Conservation (phyloP, 176 grass and related monocot genomes). For the Triticum timopheevii region DNA sequence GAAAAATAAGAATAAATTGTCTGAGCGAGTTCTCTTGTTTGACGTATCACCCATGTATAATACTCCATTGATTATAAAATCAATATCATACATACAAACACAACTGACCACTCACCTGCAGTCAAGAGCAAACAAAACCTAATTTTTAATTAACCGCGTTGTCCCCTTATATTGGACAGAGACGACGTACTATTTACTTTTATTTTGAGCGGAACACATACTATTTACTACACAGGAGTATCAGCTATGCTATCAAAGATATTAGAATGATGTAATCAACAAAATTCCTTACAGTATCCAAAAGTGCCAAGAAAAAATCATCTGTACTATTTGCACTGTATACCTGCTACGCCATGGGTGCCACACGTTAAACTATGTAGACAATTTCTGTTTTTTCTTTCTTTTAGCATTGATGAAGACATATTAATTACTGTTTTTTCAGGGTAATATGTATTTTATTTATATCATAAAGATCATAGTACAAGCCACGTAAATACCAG, state of each 20-base stretch:
- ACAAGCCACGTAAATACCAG: too few species aligned
- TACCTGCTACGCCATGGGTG: not conserved
- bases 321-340: not conserved
- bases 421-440: too few species aligned
- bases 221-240: slow-evolving; percentile 6
- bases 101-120: not conserved
- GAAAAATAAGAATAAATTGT: too few species aligned
- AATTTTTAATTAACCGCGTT: not conserved
- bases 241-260: not conserved
- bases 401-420: too few species aligned
- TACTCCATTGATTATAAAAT: not conserved
- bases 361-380: not conserved
- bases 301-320: not conserved
- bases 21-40: not conserved
- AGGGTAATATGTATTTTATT: too few species aligned
- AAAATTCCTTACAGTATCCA: not conserved
- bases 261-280: not conserved
- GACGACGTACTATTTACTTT: too few species aligned
- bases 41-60: not conserved
- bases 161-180: not conserved
- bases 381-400: not conserved
- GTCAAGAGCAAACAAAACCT: not conserved
- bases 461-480: too few species aligned
- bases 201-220: not conserved
- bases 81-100: not conserved